Conservation (phyloP, 2,329 filamentous ascomycete genomes). For the Cercospora sp. region DNA sequence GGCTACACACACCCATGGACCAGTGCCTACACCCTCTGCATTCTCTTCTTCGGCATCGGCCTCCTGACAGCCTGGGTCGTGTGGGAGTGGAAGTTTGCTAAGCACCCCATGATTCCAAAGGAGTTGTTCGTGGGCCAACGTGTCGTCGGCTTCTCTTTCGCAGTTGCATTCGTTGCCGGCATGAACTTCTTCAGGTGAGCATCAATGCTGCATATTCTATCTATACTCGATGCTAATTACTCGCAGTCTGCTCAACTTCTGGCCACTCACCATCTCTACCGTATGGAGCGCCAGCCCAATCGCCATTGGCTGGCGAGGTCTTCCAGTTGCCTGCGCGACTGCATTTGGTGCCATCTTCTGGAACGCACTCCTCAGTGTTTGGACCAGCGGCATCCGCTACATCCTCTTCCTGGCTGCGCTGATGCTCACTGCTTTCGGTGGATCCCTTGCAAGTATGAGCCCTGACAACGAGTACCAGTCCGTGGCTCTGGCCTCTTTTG, state of each 20-base stretch:
- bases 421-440: slow-evolving; percentile 32
- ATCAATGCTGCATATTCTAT: background rate
- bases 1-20: slow-evolving; percentile 45
- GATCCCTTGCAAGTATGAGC: slow-evolving; percentile 63
- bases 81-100: slow-evolving; percentile 43
- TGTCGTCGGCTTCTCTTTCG: slow-evolving; percentile 37
- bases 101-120: slow-evolving; percentile 43
- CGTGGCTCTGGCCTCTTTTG: slow-evolving; percentile 33
- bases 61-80: slow-evolving; percentile 40
- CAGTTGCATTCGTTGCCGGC: slow-evolving; percentile 41
- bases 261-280: slow-evolving; percentile 63
- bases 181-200: slow-evolving; percentile 39
- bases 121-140: slow-evolving; percentile 36
- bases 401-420: slow-evolving; percentile 51
- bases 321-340: slow-evolving; percentile 60
- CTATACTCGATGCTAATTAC: background rate
- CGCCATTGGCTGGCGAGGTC: slow-evolving; percentile 58
- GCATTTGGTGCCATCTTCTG: slow-evolving; percentile 56
- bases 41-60: slow-evolving; percentile 40
- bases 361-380: slow-evolving; percentile 58
- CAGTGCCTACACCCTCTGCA: slow-evolving; percentile 41
- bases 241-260: slow-evolving; percentile 52
- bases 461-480: slow-evolving; percentile 31
- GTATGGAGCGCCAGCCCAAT: slow-evolving; percentile 64
- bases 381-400: slow-evolving; percentile 58